These are phyloP conservation scores for Haematococcus sp. DNA, from an alignment of 139 green algal species.

Conservation along the genomic window DNA sequence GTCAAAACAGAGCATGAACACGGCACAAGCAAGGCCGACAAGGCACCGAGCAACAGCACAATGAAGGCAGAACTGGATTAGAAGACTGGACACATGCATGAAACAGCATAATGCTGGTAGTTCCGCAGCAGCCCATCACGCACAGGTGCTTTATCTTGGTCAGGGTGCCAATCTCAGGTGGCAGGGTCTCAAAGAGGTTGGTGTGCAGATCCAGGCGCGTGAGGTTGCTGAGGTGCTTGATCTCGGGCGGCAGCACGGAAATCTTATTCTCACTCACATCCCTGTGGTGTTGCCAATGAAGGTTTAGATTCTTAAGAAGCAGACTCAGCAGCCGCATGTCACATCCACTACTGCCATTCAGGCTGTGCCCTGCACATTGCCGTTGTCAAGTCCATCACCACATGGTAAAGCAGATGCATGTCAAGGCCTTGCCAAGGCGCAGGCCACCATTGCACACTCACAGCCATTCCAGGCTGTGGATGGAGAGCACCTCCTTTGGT, in stretches of 20 bases:
- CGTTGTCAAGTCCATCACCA: not conserved
- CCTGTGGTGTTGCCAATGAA: conserved; percentile 2
- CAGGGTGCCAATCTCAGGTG: conserved; percentile 27
- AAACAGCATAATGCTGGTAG: not conserved
- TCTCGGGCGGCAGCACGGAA: conserved; percentile 18
- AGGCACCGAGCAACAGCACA: no score
- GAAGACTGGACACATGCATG: not conserved
- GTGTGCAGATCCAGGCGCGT: conserved; percentile 40
- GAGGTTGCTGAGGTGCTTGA: conserved; percentile 30
- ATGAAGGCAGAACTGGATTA: not conserved
- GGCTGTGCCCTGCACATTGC: not conserved
- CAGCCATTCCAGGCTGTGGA: conserved; percentile 43
- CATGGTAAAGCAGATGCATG: no score
- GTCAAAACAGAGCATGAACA: no score
- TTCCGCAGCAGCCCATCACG: not conserved
- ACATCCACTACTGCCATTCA: not conserved
- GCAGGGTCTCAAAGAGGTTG: conserved; percentile 36
- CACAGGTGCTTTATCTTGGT: conserved; percentile 30
- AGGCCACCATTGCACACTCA: conserved; percentile 16
- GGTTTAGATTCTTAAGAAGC: no score
- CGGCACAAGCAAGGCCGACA: no score
- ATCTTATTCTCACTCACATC: conserved; percentile 48
- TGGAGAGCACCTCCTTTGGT: conserved; percentile 21
- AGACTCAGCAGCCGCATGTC: not conserved
- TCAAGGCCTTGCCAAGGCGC: not conserved